Percentiles rank a stretch among this genome's conserved stretches.
These are phyloP conservation scores for Porodaedalea pini DNA, from an alignment of 1,284 basidiomycete genomes.

Conservation along the genomic window DNA sequence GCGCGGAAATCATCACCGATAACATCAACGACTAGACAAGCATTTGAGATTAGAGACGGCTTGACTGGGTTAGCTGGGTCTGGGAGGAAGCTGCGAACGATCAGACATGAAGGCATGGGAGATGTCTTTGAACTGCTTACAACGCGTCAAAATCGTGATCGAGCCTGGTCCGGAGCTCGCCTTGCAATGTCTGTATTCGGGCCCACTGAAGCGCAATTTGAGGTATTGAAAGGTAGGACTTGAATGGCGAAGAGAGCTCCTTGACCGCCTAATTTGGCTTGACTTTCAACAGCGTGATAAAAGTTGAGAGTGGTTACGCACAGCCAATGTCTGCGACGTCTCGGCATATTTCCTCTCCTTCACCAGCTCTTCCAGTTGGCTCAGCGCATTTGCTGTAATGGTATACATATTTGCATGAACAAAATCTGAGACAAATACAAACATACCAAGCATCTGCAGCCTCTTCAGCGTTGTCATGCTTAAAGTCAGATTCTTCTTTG, in stretches of 20 bases:
- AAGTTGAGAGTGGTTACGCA: conserved; percentile 34
- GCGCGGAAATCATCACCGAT: conserved; percentile 78
- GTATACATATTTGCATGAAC: not conserved
- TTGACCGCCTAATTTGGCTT: conserved; percentile 67
- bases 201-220: conserved; percentile 75
- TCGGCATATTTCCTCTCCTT: conserved; percentile 78
- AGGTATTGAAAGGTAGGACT: conserved; percentile 69
- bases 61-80: conserved; percentile 69
- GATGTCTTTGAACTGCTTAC: conserved; percentile 45
- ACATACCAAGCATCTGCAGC: conserved; percentile 87
- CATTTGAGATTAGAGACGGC: conserved; percentile 63
- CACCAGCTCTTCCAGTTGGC: conserved; percentile 76
- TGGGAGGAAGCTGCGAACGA: conserved; percentile 64
- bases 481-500: conserved; percentile 87
- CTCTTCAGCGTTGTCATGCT: conserved; percentile 91
- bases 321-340: conserved; percentile 78
- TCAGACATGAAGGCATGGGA: conserved; percentile 6
- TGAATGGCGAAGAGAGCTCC: conserved; percentile 77
- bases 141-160: conserved; percentile 88
- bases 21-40: conserved; percentile 82
- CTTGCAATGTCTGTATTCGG: conserved; percentile 76
- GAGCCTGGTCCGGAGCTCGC: conserved; percentile 69
- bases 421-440: not conserved
- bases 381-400: conserved; percentile 74
- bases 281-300: conserved; percentile 14